Conservation (phyloP, 208 protist species). For the Leishmania guyanensis region DNA sequence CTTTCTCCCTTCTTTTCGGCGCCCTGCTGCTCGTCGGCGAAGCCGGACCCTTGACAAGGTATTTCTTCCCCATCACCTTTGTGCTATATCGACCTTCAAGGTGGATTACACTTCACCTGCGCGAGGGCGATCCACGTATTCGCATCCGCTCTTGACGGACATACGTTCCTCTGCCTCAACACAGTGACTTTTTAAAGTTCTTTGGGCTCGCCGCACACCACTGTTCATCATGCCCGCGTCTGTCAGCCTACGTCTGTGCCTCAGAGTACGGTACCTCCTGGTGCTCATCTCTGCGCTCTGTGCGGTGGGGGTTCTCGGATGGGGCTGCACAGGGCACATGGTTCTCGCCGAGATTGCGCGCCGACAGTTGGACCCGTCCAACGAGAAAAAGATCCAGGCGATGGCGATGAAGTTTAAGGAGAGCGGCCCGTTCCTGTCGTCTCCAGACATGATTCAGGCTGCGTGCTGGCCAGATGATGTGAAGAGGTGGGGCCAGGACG, state of each 20-base stretch:
- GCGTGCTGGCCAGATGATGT: constrained; percentile 88
- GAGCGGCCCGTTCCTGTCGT: constrained; percentile 68
- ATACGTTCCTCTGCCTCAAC: neutral
- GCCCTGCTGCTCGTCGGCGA: neutral
- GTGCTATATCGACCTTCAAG: neutral
- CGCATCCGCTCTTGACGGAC: neutral
- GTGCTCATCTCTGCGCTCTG: constrained; percentile 20
- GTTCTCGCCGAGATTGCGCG: constrained; percentile 78
- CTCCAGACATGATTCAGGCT: constrained; percentile 63
- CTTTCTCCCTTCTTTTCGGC: neutral
- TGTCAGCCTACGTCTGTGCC: neutral
- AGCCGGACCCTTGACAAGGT: neutral
- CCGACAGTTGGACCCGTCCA: constrained; percentile 41
- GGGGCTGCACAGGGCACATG: constrained; percentile 89
- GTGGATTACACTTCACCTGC: neutral
- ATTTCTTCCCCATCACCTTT: neutral
- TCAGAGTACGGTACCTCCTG: neutral
- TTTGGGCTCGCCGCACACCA: neutral
- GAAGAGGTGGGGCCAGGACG: constrained; percentile 54
- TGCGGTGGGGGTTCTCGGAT: constrained; percentile 38
- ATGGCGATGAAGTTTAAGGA: constrained; percentile 35
- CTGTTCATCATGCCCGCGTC: neutral
- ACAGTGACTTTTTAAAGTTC: neutral
- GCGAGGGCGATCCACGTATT: neutral
- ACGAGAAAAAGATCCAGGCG: constrained; percentile 36